Conservation (phyloP, 768 basidiomycete genomes). For the Suillus decipiens region DNA sequence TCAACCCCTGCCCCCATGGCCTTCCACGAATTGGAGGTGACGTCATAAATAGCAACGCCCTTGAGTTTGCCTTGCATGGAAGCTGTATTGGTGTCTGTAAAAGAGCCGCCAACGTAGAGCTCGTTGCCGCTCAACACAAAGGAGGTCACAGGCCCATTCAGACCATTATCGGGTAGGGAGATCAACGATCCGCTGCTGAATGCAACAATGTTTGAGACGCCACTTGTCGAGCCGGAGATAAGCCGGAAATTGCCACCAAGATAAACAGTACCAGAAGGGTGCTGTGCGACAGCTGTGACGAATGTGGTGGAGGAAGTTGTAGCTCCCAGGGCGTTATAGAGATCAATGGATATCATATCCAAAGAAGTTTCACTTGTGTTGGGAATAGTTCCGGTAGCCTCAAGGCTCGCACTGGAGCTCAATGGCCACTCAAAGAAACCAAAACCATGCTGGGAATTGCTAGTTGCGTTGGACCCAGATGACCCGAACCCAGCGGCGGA, state of each 20-base stretch:
- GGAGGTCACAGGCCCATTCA: slow-evolving; percentile 78
- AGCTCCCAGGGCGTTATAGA: slow-evolving; percentile 64
- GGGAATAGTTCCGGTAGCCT: slow-evolving; percentile 62
- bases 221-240: slow-evolving; percentile 53
- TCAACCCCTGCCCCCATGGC: slow-evolving; percentile 74
- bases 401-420: slow-evolving; percentile 41
- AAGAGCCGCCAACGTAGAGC: slow-evolving; percentile 87
- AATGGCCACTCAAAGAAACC: slow-evolving; percentile 92
- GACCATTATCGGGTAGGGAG: slow-evolving; percentile 61
- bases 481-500: slow-evolving; percentile 31
- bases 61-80: slow-evolving; percentile 54
- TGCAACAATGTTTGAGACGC: slow-evolving; percentile 69
- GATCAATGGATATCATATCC: slow-evolving; percentile 60
- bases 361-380: slow-evolving; percentile 72
- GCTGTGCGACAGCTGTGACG: slow-evolving; percentile 61
- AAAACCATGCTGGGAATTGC: slow-evolving; percentile 53
- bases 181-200: slow-evolving; percentile 62
- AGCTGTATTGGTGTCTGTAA: slow-evolving; percentile 63
- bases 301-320: slow-evolving; percentile 34
- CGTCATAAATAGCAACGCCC: slow-evolving; percentile 72
- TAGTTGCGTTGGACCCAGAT: slow-evolving; percentile 32
- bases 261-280: slow-evolving; percentile 66
- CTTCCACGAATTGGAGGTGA: slow-evolving; percentile 64
- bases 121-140: slow-evolving; percentile 61
- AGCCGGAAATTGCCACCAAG: slow-evolving; percentile 79